Base-by-base conservation (phyloP, 2,329 filamentous ascomycete species). In the Elsinoe perseae region DNA sequence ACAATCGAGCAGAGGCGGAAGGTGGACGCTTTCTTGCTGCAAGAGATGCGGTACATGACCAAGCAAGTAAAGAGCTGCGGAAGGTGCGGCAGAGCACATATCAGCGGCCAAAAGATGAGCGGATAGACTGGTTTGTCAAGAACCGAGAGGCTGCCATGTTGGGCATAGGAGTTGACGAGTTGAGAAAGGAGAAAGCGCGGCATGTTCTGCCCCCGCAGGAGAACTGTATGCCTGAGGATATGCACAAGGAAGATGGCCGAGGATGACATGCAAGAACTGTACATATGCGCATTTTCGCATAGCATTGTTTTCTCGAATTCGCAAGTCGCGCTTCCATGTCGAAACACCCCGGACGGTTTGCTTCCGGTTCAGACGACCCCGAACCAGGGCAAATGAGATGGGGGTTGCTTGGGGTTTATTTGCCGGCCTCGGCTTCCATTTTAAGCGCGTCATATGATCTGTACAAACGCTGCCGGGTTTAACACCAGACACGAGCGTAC, bases 41-140 rank as follows among this genome's bases (percentile, higher is more conserved):
- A 60, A 76, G 83, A 66, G 83, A 83, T 64, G 78, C 83, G 40
- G 74, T 85, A 56, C 82, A 87, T 63, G 80, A 87, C 58, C 76
- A 80, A 57, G 82, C 84, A 32, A 84, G 87, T 50, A 82, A 78
- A 58, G 79, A 82, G 58, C 73, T 84, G 46, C 75, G 83, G 66
- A 75, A 75, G 58, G 77, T 79, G 61, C 74, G 79, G 64, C 70
- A 77, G 63, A 74, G 81, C 44, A 62, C 63, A 56, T 73, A 77
- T 59, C 75, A 77, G 52, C 72, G 66, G 64, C 72, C 58, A 7
- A 69, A 70, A 54, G 69, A 77, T 40, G 73, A 76, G 64, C 78
- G 89, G 54, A 84, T 97, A 36, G 80, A 89, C 62, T 82, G 75
- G 56, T 97, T 97, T 65, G 62, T 97, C 58, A 81, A 82, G 64